Percentiles rank a stretch among this genome's conserved stretches.
These are phyloP conservation scores for Chaetoceros tenuissimus DNA, from an alignment of 108 stramenopile species.

Conservation along the genomic window DNA sequence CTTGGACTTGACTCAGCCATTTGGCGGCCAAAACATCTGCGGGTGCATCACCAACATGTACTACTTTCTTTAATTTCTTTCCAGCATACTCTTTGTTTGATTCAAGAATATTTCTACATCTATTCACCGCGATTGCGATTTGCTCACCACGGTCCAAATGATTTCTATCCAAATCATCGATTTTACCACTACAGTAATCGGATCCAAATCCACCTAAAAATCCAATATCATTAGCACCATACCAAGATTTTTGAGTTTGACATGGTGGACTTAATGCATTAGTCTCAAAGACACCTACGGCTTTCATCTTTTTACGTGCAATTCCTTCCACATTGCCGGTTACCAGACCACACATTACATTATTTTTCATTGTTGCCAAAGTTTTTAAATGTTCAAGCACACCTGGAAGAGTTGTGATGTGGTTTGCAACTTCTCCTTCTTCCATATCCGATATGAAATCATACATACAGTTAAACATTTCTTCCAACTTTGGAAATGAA, in stretches of 20 bases:
- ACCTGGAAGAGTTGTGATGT: constrained; percentile 33
- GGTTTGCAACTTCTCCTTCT: constrained; percentile 22
- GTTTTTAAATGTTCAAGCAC: constrained; percentile 22
- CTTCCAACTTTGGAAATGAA: constrained; percentile 16
- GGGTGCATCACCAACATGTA: constrained; percentile 50
- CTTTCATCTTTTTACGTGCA: constrained; percentile 39
- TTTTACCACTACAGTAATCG: constrained; percentile 41
- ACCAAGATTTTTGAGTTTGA: constrained; percentile 21
- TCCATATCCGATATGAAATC: constrained; percentile 15
- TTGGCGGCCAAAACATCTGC: constrained; percentile 54
- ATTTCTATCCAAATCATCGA: constrained; percentile 31
- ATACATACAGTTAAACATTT: constrained; percentile 31
- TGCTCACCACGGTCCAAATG: constrained; percentile 48
- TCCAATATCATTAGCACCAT: constrained; percentile 27
- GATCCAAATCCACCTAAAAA: constrained; percentile 54
- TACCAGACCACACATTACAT: constrained; percentile 37
- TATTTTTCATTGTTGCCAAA: constrained; percentile 18
- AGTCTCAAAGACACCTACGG: constrained; percentile 30
- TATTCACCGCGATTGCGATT: constrained; percentile 33
- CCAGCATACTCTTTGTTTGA: not conserved
- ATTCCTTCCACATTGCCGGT: constrained; percentile 58
- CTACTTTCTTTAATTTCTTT: constrained; percentile 17
- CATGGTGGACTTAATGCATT: constrained; percentile 29
- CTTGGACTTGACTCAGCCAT: constrained; percentile 14
- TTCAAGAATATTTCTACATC: constrained; percentile 22